These are phyloP conservation scores for Neotropicomus parvogracilis DNA, from an alignment of 1,284 basidiomycete genomes.

Conservation along the genomic window DNA sequence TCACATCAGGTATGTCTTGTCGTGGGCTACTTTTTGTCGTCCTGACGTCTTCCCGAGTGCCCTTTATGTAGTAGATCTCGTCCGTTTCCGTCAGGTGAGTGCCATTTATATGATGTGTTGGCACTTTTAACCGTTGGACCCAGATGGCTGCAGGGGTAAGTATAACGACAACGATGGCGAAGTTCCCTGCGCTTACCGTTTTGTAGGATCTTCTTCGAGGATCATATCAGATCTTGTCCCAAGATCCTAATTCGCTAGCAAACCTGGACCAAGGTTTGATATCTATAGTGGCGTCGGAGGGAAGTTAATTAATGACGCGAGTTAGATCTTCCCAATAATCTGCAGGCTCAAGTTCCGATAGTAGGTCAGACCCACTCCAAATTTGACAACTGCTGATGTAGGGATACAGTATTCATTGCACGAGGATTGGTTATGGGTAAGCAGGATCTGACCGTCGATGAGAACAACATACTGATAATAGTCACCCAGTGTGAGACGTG, in stretches of 20 bases:
- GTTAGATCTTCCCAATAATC: conserved; percentile 87
- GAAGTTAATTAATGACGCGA: neutral
- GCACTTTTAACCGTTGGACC: conserved; percentile 12
- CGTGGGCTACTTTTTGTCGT: neutral
- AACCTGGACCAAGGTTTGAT: conserved; percentile 87
- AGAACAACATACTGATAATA: conserved; percentile 10
- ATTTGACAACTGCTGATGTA: conserved; percentile 2
- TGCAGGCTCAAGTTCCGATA: conserved; percentile 85
- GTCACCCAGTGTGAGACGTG: conserved; percentile 73
- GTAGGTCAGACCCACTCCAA: conserved; percentile 42
- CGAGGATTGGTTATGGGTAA: conserved; percentile 91
- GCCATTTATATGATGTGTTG: neutral
- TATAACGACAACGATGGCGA: neutral
- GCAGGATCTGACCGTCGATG: conserved; percentile 25
- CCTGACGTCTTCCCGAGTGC: conserved; percentile 52
- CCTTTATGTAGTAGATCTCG: conserved; percentile 94
- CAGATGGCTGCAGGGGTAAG: conserved; percentile 78
- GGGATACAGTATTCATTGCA: conserved; percentile 73
- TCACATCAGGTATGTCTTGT: conserved; percentile 75
- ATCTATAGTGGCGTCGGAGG: neutral
- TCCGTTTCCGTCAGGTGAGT: conserved; percentile 82
- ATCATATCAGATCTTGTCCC: conserved; percentile 90
- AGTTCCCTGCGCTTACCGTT: conserved; percentile 1
- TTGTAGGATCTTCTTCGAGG: conserved; percentile 82
- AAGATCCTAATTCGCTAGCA: conserved; percentile 89